phyloP scores from a whole-genome alignment of 805 yeast genomes.

The Yarrowia hollandica region DNA sequence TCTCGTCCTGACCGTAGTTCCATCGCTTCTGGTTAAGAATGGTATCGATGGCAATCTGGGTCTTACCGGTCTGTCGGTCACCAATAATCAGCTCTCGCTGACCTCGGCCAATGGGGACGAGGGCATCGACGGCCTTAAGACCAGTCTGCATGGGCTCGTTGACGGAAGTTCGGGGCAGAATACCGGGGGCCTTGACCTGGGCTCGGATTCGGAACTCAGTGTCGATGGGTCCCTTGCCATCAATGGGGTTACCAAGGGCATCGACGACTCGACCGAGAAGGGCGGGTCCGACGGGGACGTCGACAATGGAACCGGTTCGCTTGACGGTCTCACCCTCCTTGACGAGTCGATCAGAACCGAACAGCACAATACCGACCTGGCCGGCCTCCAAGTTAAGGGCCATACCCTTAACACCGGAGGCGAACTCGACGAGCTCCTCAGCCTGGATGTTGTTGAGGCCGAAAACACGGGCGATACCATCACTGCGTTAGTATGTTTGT shows the following conservation, averaged over 20 bases:
- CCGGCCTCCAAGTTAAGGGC: constrained; percentile 99
- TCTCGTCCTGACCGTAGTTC: constrained; percentile 93
- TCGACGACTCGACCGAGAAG: constrained; percentile 99
- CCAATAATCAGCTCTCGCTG: constrained; percentile 99
- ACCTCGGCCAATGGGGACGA: constrained; percentile 99
- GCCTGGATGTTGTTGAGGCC: constrained; percentile 99
- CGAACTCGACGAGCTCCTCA: constrained; percentile 98
- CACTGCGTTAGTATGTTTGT: constrained; percentile 53
- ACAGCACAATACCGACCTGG: constrained; percentile 99
- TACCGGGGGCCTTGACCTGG: constrained; percentile 99
- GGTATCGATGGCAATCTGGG: constrained; percentile 98
- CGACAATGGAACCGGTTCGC: constrained; percentile 99
- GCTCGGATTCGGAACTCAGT: constrained; percentile 86
- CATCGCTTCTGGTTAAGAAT: constrained; percentile 99
- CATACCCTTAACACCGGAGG: constrained; percentile 99
- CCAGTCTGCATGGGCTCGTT: constrained; percentile 99
- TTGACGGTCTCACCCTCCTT: constrained; percentile 99
- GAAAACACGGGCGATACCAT: constrained; percentile 99
- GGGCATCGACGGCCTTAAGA: constrained; percentile 97
- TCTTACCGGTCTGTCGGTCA: constrained; percentile 99
- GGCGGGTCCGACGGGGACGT: constrained; percentile 98
- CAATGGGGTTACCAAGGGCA: constrained; percentile 98
- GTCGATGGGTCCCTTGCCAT: constrained; percentile 98
- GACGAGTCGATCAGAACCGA: constrained; percentile 98
- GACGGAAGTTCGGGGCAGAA: constrained; percentile 98